Conservation (phyloP, 1,284 basidiomycete species). For the Microbotryum violaceum region DNA sequence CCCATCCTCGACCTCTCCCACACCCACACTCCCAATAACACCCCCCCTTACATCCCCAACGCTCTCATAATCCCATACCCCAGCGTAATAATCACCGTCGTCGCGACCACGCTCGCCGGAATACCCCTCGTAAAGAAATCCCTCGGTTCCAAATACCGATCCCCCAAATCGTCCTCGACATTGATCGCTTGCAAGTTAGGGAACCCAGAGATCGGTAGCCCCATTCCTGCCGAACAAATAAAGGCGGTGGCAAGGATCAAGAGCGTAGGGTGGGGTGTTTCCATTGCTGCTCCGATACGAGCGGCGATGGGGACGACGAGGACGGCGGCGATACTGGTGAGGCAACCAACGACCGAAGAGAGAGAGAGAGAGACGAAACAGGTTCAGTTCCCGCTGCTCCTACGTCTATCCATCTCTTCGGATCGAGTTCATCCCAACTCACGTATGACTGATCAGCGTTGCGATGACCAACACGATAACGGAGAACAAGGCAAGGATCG, state of each 20-base stretch:
- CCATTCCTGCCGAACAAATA: constrained; percentile 94
- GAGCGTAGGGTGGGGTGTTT: constrained; percentile 61
- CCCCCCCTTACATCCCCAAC: constrained; percentile 45
- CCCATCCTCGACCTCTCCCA: too few species aligned
- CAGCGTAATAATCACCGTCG: constrained; percentile 67
- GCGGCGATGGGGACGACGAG: constrained; percentile 92
- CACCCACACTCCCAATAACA: too few species aligned
- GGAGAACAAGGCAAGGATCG: constrained; percentile 76
- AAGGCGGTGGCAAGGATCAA: constrained; percentile 84
- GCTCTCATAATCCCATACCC: constrained; percentile 68
- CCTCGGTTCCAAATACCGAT: constrained; percentile 46
- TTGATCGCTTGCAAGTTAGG: constrained; percentile 77
- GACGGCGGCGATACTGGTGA: constrained; percentile 68
- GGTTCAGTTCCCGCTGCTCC: neutral
- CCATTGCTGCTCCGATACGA: constrained; percentile 72
- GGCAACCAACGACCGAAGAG: neutral
- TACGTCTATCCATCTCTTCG: too few species aligned
- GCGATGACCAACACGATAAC: constrained; percentile 78
- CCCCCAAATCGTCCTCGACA: constrained; percentile 90
- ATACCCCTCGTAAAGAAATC: constrained; percentile 93
- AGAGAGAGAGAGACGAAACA: neutral
- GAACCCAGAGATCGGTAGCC: constrained; percentile 94
- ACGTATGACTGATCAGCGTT: constrained; percentile 86
- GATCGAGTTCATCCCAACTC: neutral
- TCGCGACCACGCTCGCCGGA: constrained; percentile 79